Base-by-base conservation (phyloP, 108 stramenopile genomes). In the Nannochloropsis granulata region DNA sequence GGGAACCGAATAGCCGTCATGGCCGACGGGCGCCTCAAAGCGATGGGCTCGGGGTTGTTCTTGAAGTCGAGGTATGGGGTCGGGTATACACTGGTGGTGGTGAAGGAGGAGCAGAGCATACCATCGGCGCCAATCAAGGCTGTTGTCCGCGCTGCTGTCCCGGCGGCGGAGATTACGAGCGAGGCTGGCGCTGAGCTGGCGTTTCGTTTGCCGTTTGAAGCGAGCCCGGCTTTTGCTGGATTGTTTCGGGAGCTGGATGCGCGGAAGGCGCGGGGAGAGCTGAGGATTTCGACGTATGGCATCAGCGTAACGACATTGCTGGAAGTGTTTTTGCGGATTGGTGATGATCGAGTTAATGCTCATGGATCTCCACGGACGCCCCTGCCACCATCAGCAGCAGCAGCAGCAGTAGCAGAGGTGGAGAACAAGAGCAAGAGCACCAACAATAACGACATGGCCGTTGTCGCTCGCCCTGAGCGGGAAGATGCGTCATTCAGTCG, bases 1-100 rank as follows among this genome's bases (percentile, higher is more conserved):
- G 98, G 97, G 83, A 97, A 97, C 43, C 91, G 97, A 43, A 96
- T 99, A 78, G 96, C 93, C 24, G 97, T 99, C 89, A 97, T 98
- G 95, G 94, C 95, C 7, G 91, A 92, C 24, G 98, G 98, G 21
- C 91, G 83, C 14, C 91, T 99, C 12, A 86, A 91, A 25, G 97
- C 97, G 87, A 45, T 95, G 21, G 98, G 98, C 24, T 92, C 92
- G 45, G 86, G 92, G 44, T 92, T 95, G 44, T 93, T 94, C 45
- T 89, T 96, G 13, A 97, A 96, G 92, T 90, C 81, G 24, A 56
- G 78, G 82, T 92, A 85, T 56, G 92, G 86, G 84, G 88, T 92
- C 13, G 93, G 93, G 87, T 95, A 56, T 88, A 92, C 89, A 25
- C 87, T 93, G 7, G 91, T 91, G 7, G 78, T 92, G 10, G 90